Base-by-base conservation (phyloP, 257 asterid genomes). In the Scutellaria galericulata region DNA sequence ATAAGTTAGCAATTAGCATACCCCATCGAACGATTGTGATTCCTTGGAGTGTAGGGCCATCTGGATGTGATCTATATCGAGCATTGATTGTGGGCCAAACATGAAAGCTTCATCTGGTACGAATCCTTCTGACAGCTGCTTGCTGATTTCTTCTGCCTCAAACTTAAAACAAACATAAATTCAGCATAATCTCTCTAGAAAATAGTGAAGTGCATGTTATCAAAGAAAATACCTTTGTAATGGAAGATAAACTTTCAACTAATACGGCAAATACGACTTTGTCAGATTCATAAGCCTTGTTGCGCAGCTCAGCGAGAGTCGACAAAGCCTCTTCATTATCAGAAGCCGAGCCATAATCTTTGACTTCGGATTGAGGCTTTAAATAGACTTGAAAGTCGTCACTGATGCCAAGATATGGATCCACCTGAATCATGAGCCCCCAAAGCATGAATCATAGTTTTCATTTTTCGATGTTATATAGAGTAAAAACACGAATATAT, bases 21-120 rank as follows among this genome's bases (percentile, higher is more conserved):
- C 98, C 89, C 90, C 96, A 69, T 90, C 99, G 73, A 78, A 83
- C 0, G 96, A 89, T 72, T 86, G 92, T 57, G 97, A 87, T 56
- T 81, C 97, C 74, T 86, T 86, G 64, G 88, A 81, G 78, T 78
- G 87, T 14, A 83, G 83, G 54, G 75, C 82, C 44, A 71, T 69
- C 68, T 84, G 93, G 69, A 71, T 68, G 77, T 86, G 85, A 78
- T 90, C 88, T 82, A 86, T 78, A 75, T 83, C 85, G 51, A 84
- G 85, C 81, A 85, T 80, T 67, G 94, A 82, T 84, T 88, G 91
- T 8, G 88, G 85, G 59, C 88, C 94, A 74, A 88, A 92, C 81
- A 88, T 75, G 81, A 94, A 88, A 45, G 89, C 84, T 46, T 95
- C 99, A 78, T 95, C 99, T 15, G 96, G 96, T 13, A 82, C 84